A percentile compares a stretch with the other conserved stretches of the same genome.
These are phyloP conservation scores for Parastagonospora nodorum DNA, from an alignment of 2,329 filamentous ascomycete species.

Conservation along the genomic window DNA sequence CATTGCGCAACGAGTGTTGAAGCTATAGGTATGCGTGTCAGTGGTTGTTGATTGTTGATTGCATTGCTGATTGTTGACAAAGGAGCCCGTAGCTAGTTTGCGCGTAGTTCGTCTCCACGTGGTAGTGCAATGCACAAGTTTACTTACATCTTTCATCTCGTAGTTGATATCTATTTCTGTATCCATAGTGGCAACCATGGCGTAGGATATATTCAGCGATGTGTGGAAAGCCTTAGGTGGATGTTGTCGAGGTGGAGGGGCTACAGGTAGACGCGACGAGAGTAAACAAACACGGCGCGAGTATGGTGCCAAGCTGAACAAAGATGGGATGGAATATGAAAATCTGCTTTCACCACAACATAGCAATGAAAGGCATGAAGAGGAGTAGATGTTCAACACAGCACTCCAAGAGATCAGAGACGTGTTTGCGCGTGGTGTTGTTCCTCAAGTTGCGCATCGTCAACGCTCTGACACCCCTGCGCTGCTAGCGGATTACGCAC, in stretches of 20 bases:
- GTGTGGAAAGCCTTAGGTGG: conserved; percentile 16
- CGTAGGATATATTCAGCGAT: conserved; percentile 27
- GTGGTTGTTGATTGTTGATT: conserved; percentile 5
- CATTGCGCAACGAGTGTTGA: conserved; percentile 58
- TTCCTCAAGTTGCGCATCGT: background rate
- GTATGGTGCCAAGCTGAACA: conserved; percentile 11
- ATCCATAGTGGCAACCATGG: conserved; percentile 35
- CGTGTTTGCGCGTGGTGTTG: background rate
- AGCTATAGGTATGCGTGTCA: conserved; percentile 37
- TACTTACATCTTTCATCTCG: conserved; percentile 45
- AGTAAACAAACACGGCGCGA: conserved; percentile 39
- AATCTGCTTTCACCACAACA: background rate
- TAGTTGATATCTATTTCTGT: conserved; percentile 30
- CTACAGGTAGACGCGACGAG: conserved; percentile 30
- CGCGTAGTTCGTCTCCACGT: too few relatives aligned
- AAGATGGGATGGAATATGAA: background rate
- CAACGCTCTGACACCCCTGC: conserved; percentile 19
- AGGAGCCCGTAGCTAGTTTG: too few relatives aligned
- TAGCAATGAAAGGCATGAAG: background rate
- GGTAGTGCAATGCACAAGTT: background rate
- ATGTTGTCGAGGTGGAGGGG: conserved; percentile 24
- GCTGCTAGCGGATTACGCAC: conserved; percentile 36
- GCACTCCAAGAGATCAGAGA: background rate
- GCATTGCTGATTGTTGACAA: background rate
- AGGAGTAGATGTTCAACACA: background rate